A percentile compares a stretch with the other conserved stretches of the same genome.
Evolutionary conservation across 257 asterid species (phyloP).

Genomic region (Anisodus acutangulus): DNA sequence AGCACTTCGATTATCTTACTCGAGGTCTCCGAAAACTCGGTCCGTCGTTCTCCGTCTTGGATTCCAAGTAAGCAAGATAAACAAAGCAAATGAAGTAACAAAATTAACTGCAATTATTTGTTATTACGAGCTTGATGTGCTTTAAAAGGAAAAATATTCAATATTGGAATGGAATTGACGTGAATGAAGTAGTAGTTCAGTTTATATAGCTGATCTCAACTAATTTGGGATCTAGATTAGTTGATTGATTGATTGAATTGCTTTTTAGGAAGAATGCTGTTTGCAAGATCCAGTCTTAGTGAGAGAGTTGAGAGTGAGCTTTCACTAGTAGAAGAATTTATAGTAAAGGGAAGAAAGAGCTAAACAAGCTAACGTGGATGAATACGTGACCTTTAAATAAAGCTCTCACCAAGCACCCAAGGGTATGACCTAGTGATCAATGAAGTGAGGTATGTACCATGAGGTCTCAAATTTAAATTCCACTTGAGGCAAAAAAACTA

Average conservation of each 20-base stretch:
- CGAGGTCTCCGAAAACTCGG: conserved; percentile 62
- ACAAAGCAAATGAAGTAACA: too few species aligned
- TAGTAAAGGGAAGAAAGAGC: neutral
- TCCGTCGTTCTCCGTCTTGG: conserved; percentile 67
- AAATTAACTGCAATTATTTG: neutral
- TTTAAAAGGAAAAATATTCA: neutral
- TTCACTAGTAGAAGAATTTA: neutral
- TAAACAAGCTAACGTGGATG: neutral
- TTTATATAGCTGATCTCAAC: neutral
- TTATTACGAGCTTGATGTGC: neutral
- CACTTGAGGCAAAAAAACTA: neutral
- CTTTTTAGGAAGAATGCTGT: neutral
- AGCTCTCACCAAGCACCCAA: neutral
- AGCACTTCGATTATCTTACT: conserved; percentile 73
- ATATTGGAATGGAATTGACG: conserved; percentile 9
- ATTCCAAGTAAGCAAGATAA: conserved; percentile 68
- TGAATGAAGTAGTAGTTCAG: neutral
- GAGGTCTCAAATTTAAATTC: neutral
- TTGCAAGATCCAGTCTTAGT: neutral
- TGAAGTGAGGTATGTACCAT: neutral
- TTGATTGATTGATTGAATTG: conserved; percentile 21
- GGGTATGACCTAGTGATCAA: neutral
- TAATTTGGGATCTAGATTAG: neutral
- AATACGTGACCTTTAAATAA: neutral
- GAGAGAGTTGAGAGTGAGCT: conserved; percentile 10